Base-by-base conservation (phyloP, 306 rosid genomes). In the Erythrophleum fordii region DNA sequence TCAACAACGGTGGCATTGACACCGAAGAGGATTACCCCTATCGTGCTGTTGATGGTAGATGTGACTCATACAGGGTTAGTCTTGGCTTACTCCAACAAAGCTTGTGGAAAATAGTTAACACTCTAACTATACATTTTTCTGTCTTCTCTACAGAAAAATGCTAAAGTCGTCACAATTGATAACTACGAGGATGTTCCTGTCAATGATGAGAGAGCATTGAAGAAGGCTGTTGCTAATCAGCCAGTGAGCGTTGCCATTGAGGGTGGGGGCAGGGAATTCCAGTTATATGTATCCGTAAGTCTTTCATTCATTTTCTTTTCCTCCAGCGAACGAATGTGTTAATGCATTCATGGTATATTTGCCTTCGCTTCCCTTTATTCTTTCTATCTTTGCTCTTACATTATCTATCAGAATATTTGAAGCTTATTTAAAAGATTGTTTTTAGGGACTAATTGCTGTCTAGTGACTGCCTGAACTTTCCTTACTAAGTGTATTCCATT, bases 231-330 rank as follows among this genome's bases (percentile, higher is more conserved):
- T 4, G 89, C 98, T 23, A 83, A 86, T 76, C 98, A 95, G 82
- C 97, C 97, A 4, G 83, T 95, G 9, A 87, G 92, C 6, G 86
- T 92, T 64, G 97, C 98, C 62, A 92, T 95, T 77, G 98, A 95
- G 87, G 98, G 88, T 39, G 90, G 84, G 25, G 97, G 98, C 82
- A 87, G 87, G 83, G 91, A 77, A 22, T 95, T 92, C 87, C 97
- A 95, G 80, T 78, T 95, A n/a, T 95, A 95, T 77, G 25, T 5
- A 17, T 91, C 97, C 7, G 97, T 90, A 90, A 82, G 88, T 81
- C 68, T 61, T 42, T 53, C 4, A 16, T 8, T 80, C 55, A 58
- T 37, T 25, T 81, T 67, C 68, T 18, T 8, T 16, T 56, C 14
- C 28, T 20, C 61, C 28, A 31, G 34, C 4, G n/a, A n/a, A n/a